These are phyloP conservation scores for Chaetothyriales sp. DNA, from an alignment of 2,329 filamentous ascomycete species.

Conservation along the genomic window DNA sequence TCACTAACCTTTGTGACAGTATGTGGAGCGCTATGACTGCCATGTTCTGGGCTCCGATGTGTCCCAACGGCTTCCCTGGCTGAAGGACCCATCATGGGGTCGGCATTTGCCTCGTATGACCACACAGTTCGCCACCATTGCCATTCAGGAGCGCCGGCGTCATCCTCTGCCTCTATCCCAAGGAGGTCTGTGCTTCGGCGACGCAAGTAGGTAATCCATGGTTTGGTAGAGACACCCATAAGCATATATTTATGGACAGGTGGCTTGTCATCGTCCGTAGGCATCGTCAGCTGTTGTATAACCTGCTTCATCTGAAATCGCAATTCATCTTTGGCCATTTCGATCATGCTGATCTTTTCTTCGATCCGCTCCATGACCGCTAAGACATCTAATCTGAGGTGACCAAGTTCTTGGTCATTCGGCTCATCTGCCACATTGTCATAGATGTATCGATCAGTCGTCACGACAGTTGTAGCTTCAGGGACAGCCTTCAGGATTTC, in stretches of 20 bases:
- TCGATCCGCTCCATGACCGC: conserved; percentile 25
- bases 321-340: conserved; percentile 24
- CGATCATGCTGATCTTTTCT: conserved; percentile 28
- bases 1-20: conserved; percentile 31
- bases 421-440: background rate
- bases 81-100: conserved; percentile 7
- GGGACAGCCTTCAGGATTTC: conserved; percentile 13
- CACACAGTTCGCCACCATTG: conserved; percentile 40
- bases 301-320: conserved; percentile 29
- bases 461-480: conserved; percentile 22
- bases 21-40: conserved; percentile 17
- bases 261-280: conserved; percentile 26
- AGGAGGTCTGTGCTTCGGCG: conserved; percentile 22
- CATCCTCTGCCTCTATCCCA: conserved; percentile 22
- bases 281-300: conserved; percentile 32
- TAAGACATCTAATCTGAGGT: conserved; percentile 15
- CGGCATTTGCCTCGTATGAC: conserved; percentile 5
- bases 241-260: conserved; percentile 38
- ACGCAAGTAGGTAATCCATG: conserved; percentile 43
- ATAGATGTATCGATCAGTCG: conserved; percentile 3
- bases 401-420: conserved; percentile 6
- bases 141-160: conserved; percentile 22
- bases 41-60: background rate
- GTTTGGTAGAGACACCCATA: conserved; percentile 42
- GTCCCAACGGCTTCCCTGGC: conserved; percentile 8